phyloP scores from a whole-genome alignment of 768 basidiomycete species.

The Pholiota microspora region DNA sequence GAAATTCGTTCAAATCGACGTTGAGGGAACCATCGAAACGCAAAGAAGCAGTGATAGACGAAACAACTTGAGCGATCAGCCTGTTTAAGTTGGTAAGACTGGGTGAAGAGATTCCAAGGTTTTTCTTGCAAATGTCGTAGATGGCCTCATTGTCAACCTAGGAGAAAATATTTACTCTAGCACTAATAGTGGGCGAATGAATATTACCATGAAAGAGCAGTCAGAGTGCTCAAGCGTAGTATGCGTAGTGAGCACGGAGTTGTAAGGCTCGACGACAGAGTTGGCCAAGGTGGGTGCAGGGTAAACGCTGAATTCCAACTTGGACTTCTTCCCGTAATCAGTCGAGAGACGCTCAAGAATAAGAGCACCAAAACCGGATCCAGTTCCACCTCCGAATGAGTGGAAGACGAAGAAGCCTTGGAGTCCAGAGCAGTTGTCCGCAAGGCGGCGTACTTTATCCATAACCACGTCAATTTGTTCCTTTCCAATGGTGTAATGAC shows the following conservation, averaged over 20 bases:
- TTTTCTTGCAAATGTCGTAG: constrained; percentile 98
- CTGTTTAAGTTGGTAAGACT: constrained; percentile 94
- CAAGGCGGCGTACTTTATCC: constrained; percentile 92
- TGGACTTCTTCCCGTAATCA: constrained; percentile 99
- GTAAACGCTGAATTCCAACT: constrained; percentile 97
- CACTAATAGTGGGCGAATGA: constrained; percentile 1
- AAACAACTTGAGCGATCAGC: constrained; percentile 96
- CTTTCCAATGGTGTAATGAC: constrained; percentile 98
- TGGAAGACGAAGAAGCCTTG: constrained; percentile 99
- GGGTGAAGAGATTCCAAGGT: constrained; percentile 78
- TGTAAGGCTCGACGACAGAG: constrained; percentile 98
- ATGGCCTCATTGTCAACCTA: constrained; percentile 92
- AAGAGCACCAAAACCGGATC: constrained; percentile 96
- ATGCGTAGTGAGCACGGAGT: constrained; percentile 95
- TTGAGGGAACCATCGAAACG: constrained; percentile 97
- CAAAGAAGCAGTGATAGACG: constrained; percentile 93
- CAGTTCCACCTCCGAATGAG: constrained; percentile 99
- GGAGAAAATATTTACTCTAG: constrained; percentile 4
- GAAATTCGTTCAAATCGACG: constrained; percentile 97
- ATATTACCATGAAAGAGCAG: constrained; percentile 94
- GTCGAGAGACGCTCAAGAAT: constrained; percentile 93
- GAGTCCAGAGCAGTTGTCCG: constrained; percentile 95
- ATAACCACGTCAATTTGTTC: constrained; percentile 95
- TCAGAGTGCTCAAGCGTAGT: constrained; percentile 98
- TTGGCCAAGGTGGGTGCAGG: constrained; percentile 91